These are phyloP conservation scores for Septoria petroselini DNA, from an alignment of 2,329 filamentous ascomycete species.

Conservation along the genomic window DNA sequence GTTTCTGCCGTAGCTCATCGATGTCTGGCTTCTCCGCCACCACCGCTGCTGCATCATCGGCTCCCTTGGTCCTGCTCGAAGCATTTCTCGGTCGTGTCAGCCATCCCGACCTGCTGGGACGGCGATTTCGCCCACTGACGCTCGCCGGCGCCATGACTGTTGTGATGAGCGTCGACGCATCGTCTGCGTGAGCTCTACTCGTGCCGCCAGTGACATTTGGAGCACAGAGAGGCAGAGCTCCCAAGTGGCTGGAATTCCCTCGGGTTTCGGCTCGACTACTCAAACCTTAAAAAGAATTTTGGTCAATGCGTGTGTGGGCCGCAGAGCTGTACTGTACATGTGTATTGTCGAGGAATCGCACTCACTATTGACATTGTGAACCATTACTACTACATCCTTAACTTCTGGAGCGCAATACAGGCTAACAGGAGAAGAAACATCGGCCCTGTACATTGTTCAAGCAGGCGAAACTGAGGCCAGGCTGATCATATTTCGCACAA, in stretches of 20 bases:
- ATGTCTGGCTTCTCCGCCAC: conserved; percentile 37
- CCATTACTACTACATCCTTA: too few species aligned
- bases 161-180: not conserved
- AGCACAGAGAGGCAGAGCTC: not conserved
- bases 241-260: conserved; percentile 4
- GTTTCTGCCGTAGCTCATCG: conserved; percentile 40
- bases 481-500: too few species aligned
- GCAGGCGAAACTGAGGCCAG: too few species aligned
- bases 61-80: conserved; percentile 19
- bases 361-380: not conserved
- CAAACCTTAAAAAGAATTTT: conserved; percentile 1
- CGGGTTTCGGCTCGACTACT: not conserved
- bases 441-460: too few species aligned
- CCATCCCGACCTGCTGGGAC: conserved; percentile 14
- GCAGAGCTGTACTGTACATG: not conserved
- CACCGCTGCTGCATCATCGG: conserved; percentile 19
- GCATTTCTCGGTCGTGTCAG: conserved; percentile 21
- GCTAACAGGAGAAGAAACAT: too few species aligned
- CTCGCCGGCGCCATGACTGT: conserved; percentile 24
- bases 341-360: conserved; percentile 15
- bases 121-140: conserved; percentile 25
- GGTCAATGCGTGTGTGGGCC: conserved; percentile 6
- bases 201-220: not conserved
- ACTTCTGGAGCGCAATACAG: too few species aligned
- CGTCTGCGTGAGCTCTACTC: not conserved